phyloP scores from a whole-genome alignment of 805 yeast species.

The Yarrowia sp. region DNA sequence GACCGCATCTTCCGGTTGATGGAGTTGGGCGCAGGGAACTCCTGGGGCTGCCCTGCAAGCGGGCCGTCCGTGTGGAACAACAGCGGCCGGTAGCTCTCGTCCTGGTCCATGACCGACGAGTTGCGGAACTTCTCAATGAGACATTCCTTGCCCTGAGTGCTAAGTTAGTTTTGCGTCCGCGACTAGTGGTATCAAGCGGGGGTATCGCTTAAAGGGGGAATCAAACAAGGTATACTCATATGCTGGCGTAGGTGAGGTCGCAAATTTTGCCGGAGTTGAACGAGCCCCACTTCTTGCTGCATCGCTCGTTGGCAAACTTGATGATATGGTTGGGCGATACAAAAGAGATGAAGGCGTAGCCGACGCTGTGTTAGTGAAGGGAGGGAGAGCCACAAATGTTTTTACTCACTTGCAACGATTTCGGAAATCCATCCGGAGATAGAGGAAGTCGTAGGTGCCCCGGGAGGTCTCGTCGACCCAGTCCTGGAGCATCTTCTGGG shows the following conservation, averaged over 20 bases:
- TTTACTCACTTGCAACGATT: constrained; percentile 56
- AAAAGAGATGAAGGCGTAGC: constrained; percentile 63
- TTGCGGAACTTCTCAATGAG: constrained; percentile 58
- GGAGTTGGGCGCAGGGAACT: constrained; percentile 54
- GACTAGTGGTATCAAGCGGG: constrained; percentile 1
- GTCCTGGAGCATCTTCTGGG: constrained; percentile 55
- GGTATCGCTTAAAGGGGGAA: constrained; percentile 1
- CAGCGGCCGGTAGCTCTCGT: constrained; percentile 56
- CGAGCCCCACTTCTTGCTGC: constrained; percentile 58
- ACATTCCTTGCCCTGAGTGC: constrained; percentile 55
- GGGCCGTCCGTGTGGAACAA: constrained; percentile 57
- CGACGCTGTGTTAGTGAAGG: constrained; percentile 49
- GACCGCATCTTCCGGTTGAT: constrained; percentile 50
- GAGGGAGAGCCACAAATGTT: neutral
- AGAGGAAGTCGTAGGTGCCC: constrained; percentile 52
- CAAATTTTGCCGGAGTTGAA: constrained; percentile 60
- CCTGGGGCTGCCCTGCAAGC: constrained; percentile 53
- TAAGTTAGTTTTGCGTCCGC: constrained; percentile 6
- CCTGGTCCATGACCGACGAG: constrained; percentile 59
- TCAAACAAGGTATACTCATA: constrained; percentile 45
- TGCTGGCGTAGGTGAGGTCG: constrained; percentile 60
- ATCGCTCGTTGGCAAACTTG: constrained; percentile 55
- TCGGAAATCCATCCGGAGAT: constrained; percentile 60
- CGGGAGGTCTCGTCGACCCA: constrained; percentile 57
- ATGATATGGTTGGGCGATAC: constrained; percentile 55